Conservation (phyloP, 2,329 filamentous ascomycete species). For the Cladosporium cucumerinum region DNA sequence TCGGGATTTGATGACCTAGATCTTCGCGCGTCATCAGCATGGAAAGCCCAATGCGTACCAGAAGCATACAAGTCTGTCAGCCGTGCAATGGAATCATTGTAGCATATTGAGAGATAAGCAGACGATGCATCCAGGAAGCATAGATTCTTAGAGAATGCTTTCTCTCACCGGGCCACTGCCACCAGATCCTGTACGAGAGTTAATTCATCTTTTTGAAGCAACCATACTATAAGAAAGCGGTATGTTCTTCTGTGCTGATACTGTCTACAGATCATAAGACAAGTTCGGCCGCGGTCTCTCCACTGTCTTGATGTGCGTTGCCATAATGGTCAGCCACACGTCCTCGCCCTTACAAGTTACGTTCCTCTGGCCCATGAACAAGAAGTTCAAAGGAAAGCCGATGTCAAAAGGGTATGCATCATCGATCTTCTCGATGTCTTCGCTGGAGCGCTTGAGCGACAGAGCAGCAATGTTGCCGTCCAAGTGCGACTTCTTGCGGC, state of each 20-base stretch:
- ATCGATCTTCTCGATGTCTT: slow-evolving; percentile 65
- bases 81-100: background rate
- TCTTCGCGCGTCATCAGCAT: background rate
- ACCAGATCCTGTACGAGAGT: background rate
- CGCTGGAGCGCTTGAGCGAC: slow-evolving; percentile 50
- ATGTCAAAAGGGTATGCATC: slow-evolving; percentile 54
- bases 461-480: slow-evolving; percentile 64
- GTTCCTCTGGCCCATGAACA: slow-evolving; percentile 27
- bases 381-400: slow-evolving; percentile 58
- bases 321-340: slow-evolving; percentile 31
- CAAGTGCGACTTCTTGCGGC: slow-evolving; percentile 68
- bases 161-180: background rate
- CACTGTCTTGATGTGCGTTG: slow-evolving; percentile 1
- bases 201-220: background rate
- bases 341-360: slow-evolving; percentile 25
- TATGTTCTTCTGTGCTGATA: background rate
- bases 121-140: background rate
- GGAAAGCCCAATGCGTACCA: background rate
- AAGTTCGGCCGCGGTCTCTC: background rate
- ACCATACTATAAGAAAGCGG: background rate
- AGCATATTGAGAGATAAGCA: background rate
- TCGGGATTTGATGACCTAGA: background rate
- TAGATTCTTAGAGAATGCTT: background rate
- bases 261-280: background rate
- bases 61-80: background rate